Base-by-base conservation (phyloP, 2,329 filamentous ascomycete genomes). In the Grosmannia clavigera region DNA sequence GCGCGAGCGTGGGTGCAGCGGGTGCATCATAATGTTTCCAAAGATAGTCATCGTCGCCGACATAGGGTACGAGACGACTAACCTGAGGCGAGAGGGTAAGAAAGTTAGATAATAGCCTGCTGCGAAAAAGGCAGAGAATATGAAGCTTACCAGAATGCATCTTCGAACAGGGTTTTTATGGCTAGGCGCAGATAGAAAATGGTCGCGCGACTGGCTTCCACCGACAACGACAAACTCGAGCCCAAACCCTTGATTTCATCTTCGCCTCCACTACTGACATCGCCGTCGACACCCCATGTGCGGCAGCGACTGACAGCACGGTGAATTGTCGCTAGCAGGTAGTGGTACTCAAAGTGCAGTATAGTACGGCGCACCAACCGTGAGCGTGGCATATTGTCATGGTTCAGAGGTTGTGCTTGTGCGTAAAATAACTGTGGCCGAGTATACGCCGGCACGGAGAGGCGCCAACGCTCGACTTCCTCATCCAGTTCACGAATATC, bases 401-500 rank as follows among this genome's bases (percentile, higher is more conserved):
- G 3, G 61, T 70, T 19, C 77, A 10, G 53, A 3, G 52, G 40
- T 6, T n/a, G 12, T 9, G 33, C 27, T 3, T 51, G 19, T 10
- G 57, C 31, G 38, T 58, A 54, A 14, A 58, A 58, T 11, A 83
- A 67, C 0, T 71, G 73, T 0, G 81, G 81, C 2, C 79, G 71
- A 60, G 72, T 76, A 7, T 71, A 64, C 0, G 66, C 64, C 0
- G 78, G 76, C 0, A 83, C 65, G 0, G 79, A 78, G 1, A 75
- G 64, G 0, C 81, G 73, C 81, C 81, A 84, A 14, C 67, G 67
- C 55, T 84, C 81, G 0, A 84, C 69, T 35, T 82, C 78, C 27
- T 80, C 77, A 61, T 84, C 81, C 0, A 84, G 69, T 66, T 81
- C 76, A 6, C 81, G 75, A 14, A 84, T 82, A 3, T 78, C 75